Base-by-base conservation (phyloP, 129 eudicot species). In the Apium graveolens region DNA sequence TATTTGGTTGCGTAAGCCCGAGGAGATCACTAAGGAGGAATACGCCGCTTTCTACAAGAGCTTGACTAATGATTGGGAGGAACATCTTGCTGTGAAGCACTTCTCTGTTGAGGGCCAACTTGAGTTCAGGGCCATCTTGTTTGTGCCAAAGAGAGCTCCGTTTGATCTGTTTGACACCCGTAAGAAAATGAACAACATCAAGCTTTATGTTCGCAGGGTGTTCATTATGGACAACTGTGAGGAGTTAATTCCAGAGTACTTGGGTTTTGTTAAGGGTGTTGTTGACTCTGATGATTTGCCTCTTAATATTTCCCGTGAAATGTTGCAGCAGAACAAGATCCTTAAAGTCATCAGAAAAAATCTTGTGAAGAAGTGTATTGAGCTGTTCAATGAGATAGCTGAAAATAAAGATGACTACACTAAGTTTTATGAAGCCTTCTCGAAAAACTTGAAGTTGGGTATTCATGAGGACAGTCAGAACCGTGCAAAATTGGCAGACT, bases 161-260 rank as follows among this genome's bases (percentile, higher is more conserved):
- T 84, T 84, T 74, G 87, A 84, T 57, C 82, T 84, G 39, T 84
- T 84, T 63, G 82, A 81, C 31, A 71, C 76, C 13, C 79, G 77
- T 38, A 84, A 84, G 76, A 80, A 83, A 78, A 74, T 78, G 81
- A 83, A 83, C 83, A 83, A 83, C 81, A 83, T 83, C 49, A 83
- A 83, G 83, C 86, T 83, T 5, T 83, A 83, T 80, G 86, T 83
- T 49, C 80, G 86, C 11, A 79, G 87, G 32, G 87, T 84, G 4
- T 84, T 84, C 20, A 84, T 84, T 46, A 84, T 84, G 87, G 87
- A 84, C 77, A 84, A 84, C 78, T 84, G 84, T 43, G 87, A 84
- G 82, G 87, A 81, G 18, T 66, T 84, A 69, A 84, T 84, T 17
- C 87, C 87, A 1, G 87, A 84, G 80, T 84, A 84, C 31, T 75